Percentiles rank a stretch among this genome's conserved stretches.
These are phyloP conservation scores for Botryotinia globosa DNA, from an alignment of 2,329 filamentous ascomycete genomes.

Conservation along the genomic window DNA sequence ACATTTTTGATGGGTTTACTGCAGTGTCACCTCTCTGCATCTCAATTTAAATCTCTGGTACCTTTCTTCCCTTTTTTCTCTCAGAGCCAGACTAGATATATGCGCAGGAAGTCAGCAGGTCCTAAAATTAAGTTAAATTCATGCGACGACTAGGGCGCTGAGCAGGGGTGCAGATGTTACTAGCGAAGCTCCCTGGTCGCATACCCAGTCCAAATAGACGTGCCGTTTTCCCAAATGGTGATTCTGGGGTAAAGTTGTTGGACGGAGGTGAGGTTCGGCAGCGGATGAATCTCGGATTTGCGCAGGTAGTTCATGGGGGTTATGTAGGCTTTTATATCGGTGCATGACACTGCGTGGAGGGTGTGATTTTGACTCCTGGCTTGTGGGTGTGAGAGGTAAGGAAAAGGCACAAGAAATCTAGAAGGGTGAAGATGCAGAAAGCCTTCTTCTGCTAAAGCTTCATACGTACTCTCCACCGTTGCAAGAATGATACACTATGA, in stretches of 20 bases:
- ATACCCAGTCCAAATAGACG: not conserved
- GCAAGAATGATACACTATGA: not conserved
- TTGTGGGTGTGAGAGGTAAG: not conserved
- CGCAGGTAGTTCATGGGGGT: not conserved
- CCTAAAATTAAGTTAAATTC: constrained; percentile 1
- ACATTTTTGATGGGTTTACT: not conserved
- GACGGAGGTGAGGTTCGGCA: not conserved
- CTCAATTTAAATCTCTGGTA: not conserved
- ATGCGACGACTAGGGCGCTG: not conserved
- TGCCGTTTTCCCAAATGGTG: not conserved
- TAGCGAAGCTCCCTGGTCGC: not conserved
- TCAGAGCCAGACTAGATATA: not conserved
- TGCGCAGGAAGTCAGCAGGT: constrained; percentile 1
- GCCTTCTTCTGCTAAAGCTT: not conserved
- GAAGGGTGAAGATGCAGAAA: not conserved
- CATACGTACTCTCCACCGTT: not conserved
- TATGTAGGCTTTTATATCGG: not conserved
- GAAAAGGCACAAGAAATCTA: not conserved
- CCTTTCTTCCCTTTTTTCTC: not conserved
- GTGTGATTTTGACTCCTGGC: not conserved
- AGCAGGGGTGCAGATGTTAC: not conserved
- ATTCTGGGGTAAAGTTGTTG: not conserved
- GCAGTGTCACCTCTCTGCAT: not conserved
- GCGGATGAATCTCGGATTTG: not conserved
- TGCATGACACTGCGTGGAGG: not conserved